phyloP scores from a whole-genome alignment of 2,329 filamentous ascomycete genomes.

The Chaetomium sp. region DNA sequence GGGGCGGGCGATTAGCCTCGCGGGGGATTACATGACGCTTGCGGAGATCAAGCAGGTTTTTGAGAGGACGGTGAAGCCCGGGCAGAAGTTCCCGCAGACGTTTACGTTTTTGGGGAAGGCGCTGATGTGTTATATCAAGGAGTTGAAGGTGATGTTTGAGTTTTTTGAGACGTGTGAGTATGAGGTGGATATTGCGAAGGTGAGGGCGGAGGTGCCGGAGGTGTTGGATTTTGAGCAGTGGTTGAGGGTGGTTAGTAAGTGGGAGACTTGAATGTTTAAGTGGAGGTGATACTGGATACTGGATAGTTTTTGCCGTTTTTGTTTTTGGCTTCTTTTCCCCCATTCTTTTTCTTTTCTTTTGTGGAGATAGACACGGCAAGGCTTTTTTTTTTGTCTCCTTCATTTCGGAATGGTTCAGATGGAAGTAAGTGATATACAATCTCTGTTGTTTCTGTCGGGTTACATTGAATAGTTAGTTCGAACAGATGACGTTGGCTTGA shows the following conservation, averaged over 20 bases:
- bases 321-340: too few species aligned
- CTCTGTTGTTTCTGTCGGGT: too few species aligned
- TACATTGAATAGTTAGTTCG: too few species aligned
- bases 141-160: constrained; percentile 32
- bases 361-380: too few species aligned
- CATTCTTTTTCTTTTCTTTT: too few species aligned
- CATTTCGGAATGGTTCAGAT: too few species aligned
- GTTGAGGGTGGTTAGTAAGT: constrained; percentile 32
- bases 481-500: too few species aligned
- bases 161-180: constrained; percentile 37
- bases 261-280: too few species aligned
- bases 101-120: constrained; percentile 28
- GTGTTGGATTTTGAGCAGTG: constrained; percentile 34
- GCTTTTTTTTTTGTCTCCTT: too few species aligned
- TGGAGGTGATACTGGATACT: not conserved
- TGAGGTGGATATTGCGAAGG: constrained; percentile 31
- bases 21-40: constrained; percentile 31
- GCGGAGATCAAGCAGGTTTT: constrained; percentile 28
- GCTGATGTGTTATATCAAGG: constrained; percentile 25
- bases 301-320: too few species aligned
- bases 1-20: constrained; percentile 30
- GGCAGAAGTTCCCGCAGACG: constrained; percentile 29
- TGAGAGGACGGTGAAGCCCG: constrained; percentile 18
- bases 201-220: constrained; percentile 25
- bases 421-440: too few species aligned